Base-by-base conservation (phyloP, 140 eudicot genomes). In the Anethum foeniculum region DNA sequence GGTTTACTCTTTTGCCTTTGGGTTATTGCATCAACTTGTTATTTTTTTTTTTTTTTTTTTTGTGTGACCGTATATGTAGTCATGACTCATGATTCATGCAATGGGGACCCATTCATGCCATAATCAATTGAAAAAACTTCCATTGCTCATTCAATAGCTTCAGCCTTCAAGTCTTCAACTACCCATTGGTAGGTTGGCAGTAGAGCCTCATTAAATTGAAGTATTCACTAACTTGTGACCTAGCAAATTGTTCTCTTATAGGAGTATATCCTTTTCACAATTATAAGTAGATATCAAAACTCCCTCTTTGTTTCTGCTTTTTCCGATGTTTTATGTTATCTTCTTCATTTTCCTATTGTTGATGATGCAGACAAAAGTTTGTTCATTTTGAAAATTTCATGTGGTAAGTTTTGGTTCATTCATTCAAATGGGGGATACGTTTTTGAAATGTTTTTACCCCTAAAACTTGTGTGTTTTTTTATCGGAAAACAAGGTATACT, bases 111-210 rank as follows among this genome's bases (percentile, higher is more conserved):
- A 38, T 38, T 14, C 25, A 25, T 25, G 28, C 81, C 4, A 41
- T 3, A 7, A 36, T 34, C 54, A 25, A 39, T 47, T 41, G 54
- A 44, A 4, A 38, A 75, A 6, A n/a, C 49, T 28, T 27, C 60
- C 58, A 6, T 39, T 39, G 71, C 46, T 77, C 75, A 62, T 62
- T 79, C 51, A 79, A 56, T 79, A 43, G 51, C 75, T 79, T 39
- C 46, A 41, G 46, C 46, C 46, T 41, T 41, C 9, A 41, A 41
- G 46, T 41, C 46, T 41, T 41, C 81, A 79, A 79, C 74, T 14
- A 79, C 74, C 81, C 58, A 41, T n/a, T 56, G 58, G 6, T 73
- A 39, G 84, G 71, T 74, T n/a, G 74, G 75, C 84, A 27, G 84
- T 38, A 27, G 52, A 60, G 12, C 64, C 83, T 72, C 74, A 73